Percentiles rank a stretch among this genome's conserved stretches.
Evolutionary conservation across 495 filamentous ascomycete species (phyloP).

Genomic region (Daldinia vernicosa): DNA sequence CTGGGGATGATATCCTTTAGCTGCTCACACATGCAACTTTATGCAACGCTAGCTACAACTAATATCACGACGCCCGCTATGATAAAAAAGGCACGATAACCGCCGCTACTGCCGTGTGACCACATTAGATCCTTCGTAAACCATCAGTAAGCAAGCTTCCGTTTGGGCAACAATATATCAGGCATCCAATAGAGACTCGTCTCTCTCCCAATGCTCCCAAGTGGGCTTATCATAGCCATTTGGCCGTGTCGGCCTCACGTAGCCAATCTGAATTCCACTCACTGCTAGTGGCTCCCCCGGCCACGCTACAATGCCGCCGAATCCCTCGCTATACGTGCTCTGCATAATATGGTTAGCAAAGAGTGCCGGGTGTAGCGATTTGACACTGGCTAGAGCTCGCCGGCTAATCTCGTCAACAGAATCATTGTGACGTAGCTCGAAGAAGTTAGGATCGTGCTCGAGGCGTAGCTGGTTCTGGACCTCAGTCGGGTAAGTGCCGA

Average conservation of each 20-base stretch:
- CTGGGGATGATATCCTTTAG: conserved; percentile 2
- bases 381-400: conserved; percentile 70
- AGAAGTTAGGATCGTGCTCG: conserved; percentile 57
- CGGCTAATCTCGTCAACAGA: conserved; percentile 77
- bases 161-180: conserved; percentile 24
- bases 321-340: conserved; percentile 57
- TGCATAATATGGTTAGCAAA: conserved; percentile 59
- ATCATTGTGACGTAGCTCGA: conserved; percentile 71
- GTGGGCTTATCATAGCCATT: conserved; percentile 65
- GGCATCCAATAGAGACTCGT: conserved; percentile 48
- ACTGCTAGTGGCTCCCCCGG: conserved; percentile 63
- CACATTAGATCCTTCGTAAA: conserved; percentile 24
- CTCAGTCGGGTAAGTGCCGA: conserved; percentile 66
- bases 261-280: conserved; percentile 61
- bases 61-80: conserved; percentile 32
- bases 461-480: conserved; percentile 65
- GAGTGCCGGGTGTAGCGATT: conserved; percentile 59
- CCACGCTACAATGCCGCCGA: conserved; percentile 57
- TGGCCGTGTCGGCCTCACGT: conserved; percentile 62
- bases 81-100: conserved; percentile 31
- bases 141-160: conserved; percentile 6
- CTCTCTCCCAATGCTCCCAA: conserved; percentile 62
- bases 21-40: conserved; percentile 7
- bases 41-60: conserved; percentile 18
- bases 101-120: conserved; percentile 40